phyloP scores from a whole-genome alignment of 2,329 filamentous ascomycete species.

The Truncatella angustata region DNA sequence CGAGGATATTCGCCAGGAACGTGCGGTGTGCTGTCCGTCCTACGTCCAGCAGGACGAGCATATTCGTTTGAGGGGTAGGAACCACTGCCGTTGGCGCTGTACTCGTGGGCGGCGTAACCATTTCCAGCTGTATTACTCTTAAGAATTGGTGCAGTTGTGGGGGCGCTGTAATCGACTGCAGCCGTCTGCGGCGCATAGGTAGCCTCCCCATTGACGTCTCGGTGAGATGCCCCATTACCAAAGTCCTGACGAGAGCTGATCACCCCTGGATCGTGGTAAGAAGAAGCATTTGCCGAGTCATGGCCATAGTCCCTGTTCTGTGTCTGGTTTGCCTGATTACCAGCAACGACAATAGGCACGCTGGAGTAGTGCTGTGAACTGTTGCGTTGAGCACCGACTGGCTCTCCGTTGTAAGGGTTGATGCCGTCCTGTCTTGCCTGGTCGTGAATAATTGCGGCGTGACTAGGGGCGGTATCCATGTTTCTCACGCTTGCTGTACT shows the following conservation, averaged over 20 bases:
- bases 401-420: slow-evolving; percentile 45
- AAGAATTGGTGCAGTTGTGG: not conserved
- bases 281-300: too few relatives aligned
- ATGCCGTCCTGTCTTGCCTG: slow-evolving; percentile 54
- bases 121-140: not conserved
- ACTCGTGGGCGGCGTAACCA: not conserved
- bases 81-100: not conserved
- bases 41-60: slow-evolving; percentile 6
- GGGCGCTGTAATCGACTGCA: not conserved
- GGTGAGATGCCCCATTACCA: not conserved
- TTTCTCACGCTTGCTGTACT: slow-evolving; percentile 41
- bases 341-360: slow-evolving; percentile 18
- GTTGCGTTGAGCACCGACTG: slow-evolving; percentile 12
- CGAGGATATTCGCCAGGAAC: slow-evolving; percentile 13
- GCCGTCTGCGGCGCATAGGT: not conserved
- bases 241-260: slow-evolving; percentile 1
- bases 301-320: slow-evolving; percentile 12
- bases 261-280: too few relatives aligned
- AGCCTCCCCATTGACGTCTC: not conserved
- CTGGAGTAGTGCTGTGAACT: slow-evolving; percentile 16
- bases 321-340: slow-evolving; percentile 12
- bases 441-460: slow-evolving; percentile 48
- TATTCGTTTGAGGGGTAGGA: not conserved
- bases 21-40: slow-evolving; percentile 14
- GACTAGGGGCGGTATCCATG: slow-evolving; percentile 48